Base-by-base conservation (phyloP, 2,329 filamentous ascomycete species). In the Alternaria dauci region DNA sequence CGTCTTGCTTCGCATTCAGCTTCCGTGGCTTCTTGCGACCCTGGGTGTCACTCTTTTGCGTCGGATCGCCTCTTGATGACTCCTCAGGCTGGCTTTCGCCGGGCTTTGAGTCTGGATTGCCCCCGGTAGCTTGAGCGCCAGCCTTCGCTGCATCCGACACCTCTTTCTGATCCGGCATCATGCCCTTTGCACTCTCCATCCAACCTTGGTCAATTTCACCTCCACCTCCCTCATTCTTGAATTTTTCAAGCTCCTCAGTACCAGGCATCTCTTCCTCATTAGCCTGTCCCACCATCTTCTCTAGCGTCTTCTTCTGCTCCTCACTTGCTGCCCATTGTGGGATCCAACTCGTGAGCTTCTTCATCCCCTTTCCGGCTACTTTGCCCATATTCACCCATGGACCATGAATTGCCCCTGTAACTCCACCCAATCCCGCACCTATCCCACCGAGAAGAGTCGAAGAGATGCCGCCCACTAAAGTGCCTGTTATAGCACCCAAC, bases 201-300 rank as follows among this genome's bases (percentile, higher is more conserved):
- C 63, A 66, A 3, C 53, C 54, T 44, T 68, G 54, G 20, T 64
- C 54, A 18, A 59, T 42, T 8, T 61, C 32, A 12, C 46, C 59
- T 18, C 55, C 57, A 9, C 52, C 47, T 18, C 62, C 62, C 5
- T 67, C 68, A 18, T 34, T 60, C 8, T 60, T 61, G 30, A 67
- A 58, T 41, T 55, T 63, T 44, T 70, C 56, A 44, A 70, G 50
- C 52, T 70, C 68, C 14, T 69, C 58, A 16, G 54, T 44, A 6
- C 58, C 53, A 20, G 66, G 66, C 56, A 65, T 59, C n/a, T 69
- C 56, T 23, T 66, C 51, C 9, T 70, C 61, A 2, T 62, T 63
- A 23, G 59, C 64, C 23, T 69, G 62, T 11, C 61, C 65, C 9
- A 69, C 46, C 68, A 69, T 69, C 58, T 70, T 68, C 38, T 70